Evolutionary conservation across 768 basidiomycete species (phyloP).

Genomic region (Tulasnella sp.): DNA sequence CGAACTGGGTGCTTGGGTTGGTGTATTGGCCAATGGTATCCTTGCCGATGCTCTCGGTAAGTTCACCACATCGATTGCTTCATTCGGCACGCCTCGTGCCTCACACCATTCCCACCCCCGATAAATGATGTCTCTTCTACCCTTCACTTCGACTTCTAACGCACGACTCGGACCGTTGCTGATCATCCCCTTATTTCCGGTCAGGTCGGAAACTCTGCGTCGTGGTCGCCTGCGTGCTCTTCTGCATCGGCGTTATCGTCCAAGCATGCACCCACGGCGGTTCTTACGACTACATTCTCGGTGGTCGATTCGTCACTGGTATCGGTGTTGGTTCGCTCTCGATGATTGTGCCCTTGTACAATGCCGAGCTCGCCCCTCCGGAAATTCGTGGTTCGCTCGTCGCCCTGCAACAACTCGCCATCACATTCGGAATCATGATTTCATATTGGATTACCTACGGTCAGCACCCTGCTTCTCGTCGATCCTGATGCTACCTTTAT

Average conservation of each 20-base stretch:
- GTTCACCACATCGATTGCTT: slow-evolving; percentile 9
- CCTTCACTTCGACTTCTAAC: slow-evolving; percentile 14
- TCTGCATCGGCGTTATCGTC: slow-evolving; percentile 63
- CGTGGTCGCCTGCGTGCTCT: slow-evolving; percentile 40
- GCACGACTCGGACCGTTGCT: not conserved
- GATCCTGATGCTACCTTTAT: not conserved
- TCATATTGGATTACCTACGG: slow-evolving; percentile 27
- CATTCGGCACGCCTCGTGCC: not conserved
- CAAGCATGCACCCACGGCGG: slow-evolving; percentile 49
- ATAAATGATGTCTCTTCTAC: slow-evolving; percentile 12
- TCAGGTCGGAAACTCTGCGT: not conserved
- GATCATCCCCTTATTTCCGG: not conserved
- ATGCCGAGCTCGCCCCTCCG: slow-evolving; percentile 59
- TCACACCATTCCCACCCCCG: not conserved
- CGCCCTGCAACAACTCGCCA: slow-evolving; percentile 70
- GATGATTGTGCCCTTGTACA: slow-evolving; percentile 77
- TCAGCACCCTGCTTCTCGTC: not conserved
- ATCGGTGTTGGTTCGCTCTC: slow-evolving; percentile 70
- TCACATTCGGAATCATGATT: slow-evolving; percentile 69
- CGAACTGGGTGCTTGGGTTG: slow-evolving; percentile 48
- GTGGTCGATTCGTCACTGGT: slow-evolving; percentile 64
- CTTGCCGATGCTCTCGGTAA: slow-evolving; percentile 53
- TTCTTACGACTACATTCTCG: slow-evolving; percentile 40
- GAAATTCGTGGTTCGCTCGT: slow-evolving; percentile 75
- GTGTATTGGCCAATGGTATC: slow-evolving; percentile 60